Percentiles rank a stretch among this genome's conserved stretches.
Evolutionary conservation across 2,329 filamentous ascomycete genomes (phyloP).

Genomic region (Monilinia laxa): DNA sequence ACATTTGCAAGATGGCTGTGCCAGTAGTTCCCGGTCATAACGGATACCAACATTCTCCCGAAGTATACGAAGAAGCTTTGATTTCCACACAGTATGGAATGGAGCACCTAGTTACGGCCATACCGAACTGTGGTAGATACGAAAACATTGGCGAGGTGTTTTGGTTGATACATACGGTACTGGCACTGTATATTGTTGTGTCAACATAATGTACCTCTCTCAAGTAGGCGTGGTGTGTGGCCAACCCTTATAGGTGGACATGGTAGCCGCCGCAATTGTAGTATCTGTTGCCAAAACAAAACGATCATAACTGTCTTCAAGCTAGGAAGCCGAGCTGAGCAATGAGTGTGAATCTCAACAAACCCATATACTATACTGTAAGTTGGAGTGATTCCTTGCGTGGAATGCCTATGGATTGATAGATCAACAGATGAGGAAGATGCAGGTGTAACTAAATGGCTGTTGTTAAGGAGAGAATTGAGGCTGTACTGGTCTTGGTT

Average conservation of each 20-base stretch:
- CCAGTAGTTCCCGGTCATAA: neutral
- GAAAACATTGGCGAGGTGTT: neutral
- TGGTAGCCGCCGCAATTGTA: slow-evolving; percentile 9
- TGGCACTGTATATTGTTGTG: too few species aligned
- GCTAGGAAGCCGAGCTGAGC: neutral
- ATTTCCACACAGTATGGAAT: neutral
- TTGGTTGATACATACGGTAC: neutral
- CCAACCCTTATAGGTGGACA: slow-evolving; percentile 10
- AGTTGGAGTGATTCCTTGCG: neutral
- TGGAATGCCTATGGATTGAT: neutral
- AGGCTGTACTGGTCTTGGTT: slow-evolving; percentile 8
- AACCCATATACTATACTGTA: neutral
- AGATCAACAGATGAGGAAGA: neutral
- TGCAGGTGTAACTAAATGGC: neutral
- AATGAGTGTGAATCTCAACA: neutral
- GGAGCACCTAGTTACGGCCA: neutral
- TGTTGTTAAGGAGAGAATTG: neutral
- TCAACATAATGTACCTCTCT: slow-evolving; percentile 11
- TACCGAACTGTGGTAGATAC: neutral
- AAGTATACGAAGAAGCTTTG: neutral
- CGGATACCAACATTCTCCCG: neutral
- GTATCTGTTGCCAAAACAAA: neutral
- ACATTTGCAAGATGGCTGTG: neutral
- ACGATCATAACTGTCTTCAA: neutral
- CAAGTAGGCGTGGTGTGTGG: slow-evolving; percentile 10